phyloP scores from a whole-genome alignment of 441 rosid species.

The Gossypium aridum region DNA sequence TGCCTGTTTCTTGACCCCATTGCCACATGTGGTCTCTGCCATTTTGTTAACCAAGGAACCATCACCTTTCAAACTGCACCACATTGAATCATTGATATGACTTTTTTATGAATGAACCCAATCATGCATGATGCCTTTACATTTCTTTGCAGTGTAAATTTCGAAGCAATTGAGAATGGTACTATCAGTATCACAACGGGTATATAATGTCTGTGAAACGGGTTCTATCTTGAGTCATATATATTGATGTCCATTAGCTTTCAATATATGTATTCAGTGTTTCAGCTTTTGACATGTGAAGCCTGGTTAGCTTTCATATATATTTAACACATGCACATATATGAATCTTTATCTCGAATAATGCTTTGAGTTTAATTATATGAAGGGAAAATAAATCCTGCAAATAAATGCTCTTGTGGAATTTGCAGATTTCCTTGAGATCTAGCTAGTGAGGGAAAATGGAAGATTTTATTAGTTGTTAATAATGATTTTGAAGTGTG shows the following conservation, averaged over 20 bases:
- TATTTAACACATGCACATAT: not conserved
- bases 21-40: slow-evolving; percentile 23
- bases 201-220: not conserved
- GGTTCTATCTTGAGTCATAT: not conserved
- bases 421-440: no score
- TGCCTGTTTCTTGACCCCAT: slow-evolving; percentile 18
- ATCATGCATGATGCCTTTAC: no score
- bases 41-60: slow-evolving; percentile 9
- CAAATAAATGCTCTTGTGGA: no score
- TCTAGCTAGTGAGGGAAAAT: no score
- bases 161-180: not conserved
- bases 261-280: not conserved
- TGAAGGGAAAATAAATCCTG: no score
- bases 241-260: not conserved
- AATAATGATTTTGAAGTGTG: no score
- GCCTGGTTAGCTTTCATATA: not conserved
- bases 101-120: not conserved
- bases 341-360: not conserved
- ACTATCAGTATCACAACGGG: not conserved
- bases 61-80: not conserved
- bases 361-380: not conserved
- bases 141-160: not conserved
- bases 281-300: slow-evolving; percentile 6
- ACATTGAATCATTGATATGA: not conserved
- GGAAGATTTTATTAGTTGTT: no score